phyloP scores from a whole-genome alignment of 495 filamentous ascomycete genomes.

The Aspergillus affinis region DNA sequence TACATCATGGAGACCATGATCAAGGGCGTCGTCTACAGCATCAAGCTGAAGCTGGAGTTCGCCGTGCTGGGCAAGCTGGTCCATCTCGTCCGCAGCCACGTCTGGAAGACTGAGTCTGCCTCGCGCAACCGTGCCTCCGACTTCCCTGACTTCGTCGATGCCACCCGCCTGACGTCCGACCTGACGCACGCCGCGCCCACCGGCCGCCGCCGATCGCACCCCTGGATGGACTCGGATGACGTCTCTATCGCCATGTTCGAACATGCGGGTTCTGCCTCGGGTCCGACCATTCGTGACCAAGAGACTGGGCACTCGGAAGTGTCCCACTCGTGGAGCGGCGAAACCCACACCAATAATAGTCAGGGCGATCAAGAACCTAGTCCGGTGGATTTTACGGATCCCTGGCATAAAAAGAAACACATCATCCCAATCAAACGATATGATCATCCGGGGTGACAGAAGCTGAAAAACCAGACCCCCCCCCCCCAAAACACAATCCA shows the following conservation, averaged over 20 bases:
- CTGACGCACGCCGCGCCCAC: conserved; percentile 39
- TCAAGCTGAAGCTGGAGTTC: conserved; percentile 69
- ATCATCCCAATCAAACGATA: neutral
- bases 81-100: conserved; percentile 38
- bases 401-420: conserved; percentile 10
- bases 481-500: neutral
- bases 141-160: conserved; percentile 47
- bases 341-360: conserved; percentile 29
- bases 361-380: conserved; percentile 17
- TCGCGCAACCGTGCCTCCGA: conserved; percentile 16
- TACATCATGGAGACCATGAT: conserved; percentile 61
- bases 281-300: conserved; percentile 10
- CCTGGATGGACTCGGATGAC: conserved; percentile 41
- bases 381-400: conserved; percentile 30
- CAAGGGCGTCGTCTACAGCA: conserved; percentile 61
- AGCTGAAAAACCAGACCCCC: neutral
- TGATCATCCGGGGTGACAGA: neutral
- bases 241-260: conserved; percentile 49
- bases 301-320: conserved; percentile 29
- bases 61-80: conserved; percentile 55
- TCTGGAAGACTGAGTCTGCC: conserved; percentile 39
- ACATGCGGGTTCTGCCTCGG: conserved; percentile 20
- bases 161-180: conserved; percentile 43
- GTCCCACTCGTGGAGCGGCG: conserved; percentile 35
- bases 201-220: conserved; percentile 22